Base-by-base conservation (phyloP, 352 stramenopile species). In the Poterioochromonas sp. region DNA sequence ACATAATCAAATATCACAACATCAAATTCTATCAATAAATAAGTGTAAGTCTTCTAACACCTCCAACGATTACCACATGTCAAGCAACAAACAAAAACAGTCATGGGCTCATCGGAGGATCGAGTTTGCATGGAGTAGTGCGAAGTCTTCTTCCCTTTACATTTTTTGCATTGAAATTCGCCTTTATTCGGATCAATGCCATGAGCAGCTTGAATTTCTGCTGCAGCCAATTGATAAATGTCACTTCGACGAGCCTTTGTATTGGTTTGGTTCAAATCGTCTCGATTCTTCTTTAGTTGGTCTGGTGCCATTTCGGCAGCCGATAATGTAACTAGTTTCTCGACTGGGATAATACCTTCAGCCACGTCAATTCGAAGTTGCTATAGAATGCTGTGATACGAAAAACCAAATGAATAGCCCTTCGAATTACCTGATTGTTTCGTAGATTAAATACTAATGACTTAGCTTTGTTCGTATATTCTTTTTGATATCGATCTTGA, bases 91-190 rank as follows among this genome's bases (percentile, higher is more conserved):
- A 96, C 88, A 85, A 97, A 97, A 18, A 95, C 91, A 29, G 92
- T 97, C 92, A 97, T 97, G 15, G 92, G 92, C 80, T 97, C 92
- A 90, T 97, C 92, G 54, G 92, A 90, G 86, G 89, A 95, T 80
- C 92, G 87, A 74, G 92, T 97, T 87, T 97, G 92, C 80, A 96
- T 95, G 84, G 95, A 88, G 79, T 90, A 94, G 86, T 96, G 95
- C 77, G 87, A 92, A 26, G 91, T 96, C 83, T 96, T 95, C 63
- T 88, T 91, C 37, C 87, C 93, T 82, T 95, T 95, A 87, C 92
- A 97, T 73, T 89, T 85, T 73, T 87, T 87, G 81, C 92, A 97
- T 78, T 78, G 76, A 76, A 87, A 85, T 53, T 85, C 79, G 62
- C 77, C 79, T 29, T 79, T 78, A 39, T 83, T 73, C 40, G 69